phyloP scores from a whole-genome alignment of 2,329 filamentous ascomycete species.

The Aspergillus sp. region DNA sequence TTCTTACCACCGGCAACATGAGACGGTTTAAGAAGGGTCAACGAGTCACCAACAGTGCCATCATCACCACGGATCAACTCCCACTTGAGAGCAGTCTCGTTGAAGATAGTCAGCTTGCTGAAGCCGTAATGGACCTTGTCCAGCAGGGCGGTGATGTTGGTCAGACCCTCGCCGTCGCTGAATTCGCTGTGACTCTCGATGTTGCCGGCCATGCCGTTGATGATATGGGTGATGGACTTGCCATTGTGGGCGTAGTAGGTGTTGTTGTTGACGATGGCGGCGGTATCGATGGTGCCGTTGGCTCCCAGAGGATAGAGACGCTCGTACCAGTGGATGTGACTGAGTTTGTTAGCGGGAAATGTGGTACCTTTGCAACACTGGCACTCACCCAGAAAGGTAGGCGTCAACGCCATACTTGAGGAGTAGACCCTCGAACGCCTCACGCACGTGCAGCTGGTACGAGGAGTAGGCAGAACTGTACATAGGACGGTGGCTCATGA shows the following conservation, averaged over 20 bases:
- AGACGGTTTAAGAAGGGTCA: slow-evolving; percentile 38
- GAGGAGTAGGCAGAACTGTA: slow-evolving; percentile 49
- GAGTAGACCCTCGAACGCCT: slow-evolving; percentile 50
- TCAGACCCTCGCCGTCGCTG: slow-evolving; percentile 31
- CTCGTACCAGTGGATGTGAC: slow-evolving; percentile 54
- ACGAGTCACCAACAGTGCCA: slow-evolving; percentile 40
- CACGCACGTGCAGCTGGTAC: slow-evolving; percentile 49
- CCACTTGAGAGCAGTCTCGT: slow-evolving; percentile 47
- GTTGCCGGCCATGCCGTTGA: slow-evolving; percentile 58
- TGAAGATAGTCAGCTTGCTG: slow-evolving; percentile 49
- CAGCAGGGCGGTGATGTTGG: slow-evolving; percentile 50
- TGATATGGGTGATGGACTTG: slow-evolving; percentile 52
- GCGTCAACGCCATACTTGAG: slow-evolving; percentile 51
- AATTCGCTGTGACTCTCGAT: slow-evolving; percentile 53
- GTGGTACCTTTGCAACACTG: slow-evolving; percentile 6
- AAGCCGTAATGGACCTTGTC: slow-evolving; percentile 53
- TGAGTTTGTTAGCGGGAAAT: slow-evolving; percentile 12
- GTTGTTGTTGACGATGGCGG: slow-evolving; percentile 50
- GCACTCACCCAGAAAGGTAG: slow-evolving; percentile 43
- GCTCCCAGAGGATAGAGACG: slow-evolving; percentile 42
- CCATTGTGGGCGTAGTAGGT: slow-evolving; percentile 54
- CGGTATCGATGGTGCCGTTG: slow-evolving; percentile 46
- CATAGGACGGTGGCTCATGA: slow-evolving; percentile 54
- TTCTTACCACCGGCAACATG: neutral
- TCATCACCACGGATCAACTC: slow-evolving; percentile 50